phyloP scores from a whole-genome alignment of 371 early-diverging fungal species.

The Rhizopus sp. region DNA sequence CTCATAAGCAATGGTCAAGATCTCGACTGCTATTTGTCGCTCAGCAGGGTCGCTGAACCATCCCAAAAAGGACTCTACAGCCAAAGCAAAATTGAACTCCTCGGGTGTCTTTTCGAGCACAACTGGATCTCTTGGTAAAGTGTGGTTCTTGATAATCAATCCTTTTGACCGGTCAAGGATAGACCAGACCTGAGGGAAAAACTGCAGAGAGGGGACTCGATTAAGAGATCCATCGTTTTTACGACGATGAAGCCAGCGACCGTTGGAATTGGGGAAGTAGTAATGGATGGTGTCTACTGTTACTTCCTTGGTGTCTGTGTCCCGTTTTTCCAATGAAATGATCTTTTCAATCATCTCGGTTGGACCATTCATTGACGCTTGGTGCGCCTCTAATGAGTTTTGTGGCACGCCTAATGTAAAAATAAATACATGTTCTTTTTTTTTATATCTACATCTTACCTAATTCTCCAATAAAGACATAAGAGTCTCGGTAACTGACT shows the following conservation, averaged over 20 bases:
- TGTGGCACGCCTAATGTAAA: slow-evolving; percentile 14
- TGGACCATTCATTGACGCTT: slow-evolving; percentile 41
- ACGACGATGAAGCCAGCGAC: slow-evolving; percentile 75
- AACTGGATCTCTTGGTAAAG: slow-evolving; percentile 77
- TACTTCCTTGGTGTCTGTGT: not conserved
- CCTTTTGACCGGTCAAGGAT: slow-evolving; percentile 65
- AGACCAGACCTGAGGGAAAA: slow-evolving; percentile 79
- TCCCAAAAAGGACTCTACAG: slow-evolving; percentile 73
- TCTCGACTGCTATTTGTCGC: slow-evolving; percentile 78
- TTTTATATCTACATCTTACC: slow-evolving; percentile 14
- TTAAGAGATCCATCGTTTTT: slow-evolving; percentile 88
- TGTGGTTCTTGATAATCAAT: slow-evolving; percentile 55
- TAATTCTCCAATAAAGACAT: slow-evolving; percentile 78
- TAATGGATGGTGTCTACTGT: slow-evolving; percentile 38
- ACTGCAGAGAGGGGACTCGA: slow-evolving; percentile 69
- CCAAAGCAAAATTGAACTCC: slow-evolving; percentile 76
- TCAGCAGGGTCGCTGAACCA: slow-evolving; percentile 79
- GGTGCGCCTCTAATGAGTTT: slow-evolving; percentile 15
- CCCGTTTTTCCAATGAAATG: slow-evolving; percentile 20
- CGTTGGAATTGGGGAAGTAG: slow-evolving; percentile 62
- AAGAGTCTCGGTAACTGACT: slow-evolving; percentile 74
- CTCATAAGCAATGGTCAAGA: slow-evolving; percentile 64
- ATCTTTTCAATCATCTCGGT: slow-evolving; percentile 47
- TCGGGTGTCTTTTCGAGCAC: slow-evolving; percentile 85
- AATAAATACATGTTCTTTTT: slow-evolving; percentile 3